Conservation (phyloP, 371 early-diverging fungal genomes). For the Mortierella sp. region DNA sequence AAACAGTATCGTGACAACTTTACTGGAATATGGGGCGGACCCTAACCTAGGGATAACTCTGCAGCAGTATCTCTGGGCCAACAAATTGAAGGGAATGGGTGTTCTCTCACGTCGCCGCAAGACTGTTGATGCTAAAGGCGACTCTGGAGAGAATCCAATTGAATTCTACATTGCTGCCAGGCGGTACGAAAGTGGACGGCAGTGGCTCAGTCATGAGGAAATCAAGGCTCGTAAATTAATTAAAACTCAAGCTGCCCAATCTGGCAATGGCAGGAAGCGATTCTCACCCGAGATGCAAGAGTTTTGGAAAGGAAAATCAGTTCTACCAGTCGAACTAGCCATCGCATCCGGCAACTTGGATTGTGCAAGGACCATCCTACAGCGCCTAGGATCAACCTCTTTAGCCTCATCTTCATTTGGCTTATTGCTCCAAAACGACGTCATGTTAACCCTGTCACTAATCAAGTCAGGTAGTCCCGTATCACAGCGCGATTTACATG, state of each 20-base stretch:
- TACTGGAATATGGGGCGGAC: conserved; percentile 59
- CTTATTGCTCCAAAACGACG: conserved; percentile 55
- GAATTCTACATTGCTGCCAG: conserved; percentile 54
- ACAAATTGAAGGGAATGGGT: conserved; percentile 56
- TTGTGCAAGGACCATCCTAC: conserved; percentile 50
- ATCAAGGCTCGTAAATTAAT: conserved; percentile 45
- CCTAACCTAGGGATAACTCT: conserved; percentile 57
- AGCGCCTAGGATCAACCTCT: conserved; percentile 42
- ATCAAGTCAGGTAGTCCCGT: conserved; percentile 55
- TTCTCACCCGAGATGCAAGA: conserved; percentile 52
- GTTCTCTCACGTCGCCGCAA: conserved; percentile 52
- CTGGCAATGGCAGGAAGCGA: conserved; percentile 36
- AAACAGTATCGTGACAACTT: conserved; percentile 46
- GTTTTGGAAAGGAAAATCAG: conserved; percentile 52
- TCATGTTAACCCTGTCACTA: conserved; percentile 57
- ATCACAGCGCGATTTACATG: conserved; percentile 56
- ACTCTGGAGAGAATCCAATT: conserved; percentile 37
- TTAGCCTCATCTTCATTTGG: conserved; percentile 41
- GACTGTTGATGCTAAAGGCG: conserved; percentile 22
- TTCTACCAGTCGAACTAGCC: conserved; percentile 49
- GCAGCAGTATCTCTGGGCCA: conserved; percentile 58
- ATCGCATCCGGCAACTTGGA: conserved; percentile 54
- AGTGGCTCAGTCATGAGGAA: conserved; percentile 55
- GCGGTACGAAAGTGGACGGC: conserved; percentile 52
- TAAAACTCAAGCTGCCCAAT: conserved; percentile 3